Conservation (phyloP, 768 basidiomycete species). For the Mycena polygramma region DNA sequence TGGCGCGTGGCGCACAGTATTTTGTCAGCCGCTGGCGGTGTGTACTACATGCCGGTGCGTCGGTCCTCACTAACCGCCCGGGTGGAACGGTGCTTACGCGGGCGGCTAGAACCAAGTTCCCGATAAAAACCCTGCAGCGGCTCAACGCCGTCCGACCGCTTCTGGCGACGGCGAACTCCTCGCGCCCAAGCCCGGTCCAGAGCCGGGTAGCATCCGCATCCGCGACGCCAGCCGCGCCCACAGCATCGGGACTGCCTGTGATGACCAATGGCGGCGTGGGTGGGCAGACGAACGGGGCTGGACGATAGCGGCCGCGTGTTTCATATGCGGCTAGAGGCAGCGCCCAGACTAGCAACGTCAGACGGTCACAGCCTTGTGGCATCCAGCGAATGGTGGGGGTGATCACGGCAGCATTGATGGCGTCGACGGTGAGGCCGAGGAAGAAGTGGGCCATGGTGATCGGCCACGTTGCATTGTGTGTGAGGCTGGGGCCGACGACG, state of each 20-base stretch:
- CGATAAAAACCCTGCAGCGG: slow-evolving; percentile 90
- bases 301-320: slow-evolving; percentile 30
- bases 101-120: slow-evolving; percentile 87
- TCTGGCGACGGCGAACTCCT: slow-evolving; percentile 39
- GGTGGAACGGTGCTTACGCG: slow-evolving; percentile 19
- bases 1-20: slow-evolving; percentile 68
- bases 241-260: slow-evolving; percentile 10
- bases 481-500: not conserved
- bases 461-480: slow-evolving; percentile 24
- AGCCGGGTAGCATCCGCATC: slow-evolving; percentile 40
- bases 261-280: slow-evolving; percentile 36
- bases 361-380: slow-evolving; percentile 24
- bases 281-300: slow-evolving; percentile 28
- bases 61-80: slow-evolving; percentile 10
- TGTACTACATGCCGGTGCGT: slow-evolving; percentile 94
- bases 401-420: slow-evolving; percentile 34
- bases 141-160: slow-evolving; percentile 73
- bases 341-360: slow-evolving; percentile 37
- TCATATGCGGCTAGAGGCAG: slow-evolving; percentile 33
- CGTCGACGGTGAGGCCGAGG: slow-evolving; percentile 25
- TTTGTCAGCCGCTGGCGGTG: slow-evolving; percentile 93
- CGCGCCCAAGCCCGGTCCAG: slow-evolving; percentile 3
- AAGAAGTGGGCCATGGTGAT: slow-evolving; percentile 12
- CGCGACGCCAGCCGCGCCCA: no score
- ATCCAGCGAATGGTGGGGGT: slow-evolving; percentile 31